Evolutionary conservation across 495 filamentous ascomycete genomes (phyloP).

Genomic region (Elaphomyces granulatus): DNA sequence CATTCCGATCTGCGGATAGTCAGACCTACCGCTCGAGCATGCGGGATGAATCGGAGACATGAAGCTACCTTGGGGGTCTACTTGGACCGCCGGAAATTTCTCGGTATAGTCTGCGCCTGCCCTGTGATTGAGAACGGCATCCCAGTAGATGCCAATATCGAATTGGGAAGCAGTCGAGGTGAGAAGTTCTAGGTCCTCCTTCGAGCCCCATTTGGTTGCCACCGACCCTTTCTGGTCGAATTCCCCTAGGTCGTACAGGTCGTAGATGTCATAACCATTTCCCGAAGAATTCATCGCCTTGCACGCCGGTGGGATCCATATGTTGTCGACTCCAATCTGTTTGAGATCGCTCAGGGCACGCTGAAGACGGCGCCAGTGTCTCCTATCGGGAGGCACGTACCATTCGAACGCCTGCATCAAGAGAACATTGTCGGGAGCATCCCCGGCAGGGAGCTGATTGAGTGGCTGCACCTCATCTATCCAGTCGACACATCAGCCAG

Average conservation of each 20-base stretch:
- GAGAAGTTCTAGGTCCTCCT: constrained; percentile 44
- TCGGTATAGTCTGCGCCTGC: constrained; percentile 52
- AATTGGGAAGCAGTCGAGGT: constrained; percentile 32
- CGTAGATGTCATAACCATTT: constrained; percentile 69
- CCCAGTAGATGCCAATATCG: constrained; percentile 51
- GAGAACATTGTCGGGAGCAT: constrained; percentile 37
- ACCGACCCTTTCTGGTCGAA: constrained; percentile 55
- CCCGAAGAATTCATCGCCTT: constrained; percentile 48
- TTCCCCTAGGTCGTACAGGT: constrained; percentile 63
- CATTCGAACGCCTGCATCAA: constrained; percentile 66
- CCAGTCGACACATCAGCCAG: background rate
- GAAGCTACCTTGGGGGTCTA: constrained; percentile 36
- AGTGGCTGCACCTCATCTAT: constrained; percentile 17
- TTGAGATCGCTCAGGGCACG: constrained; percentile 40
- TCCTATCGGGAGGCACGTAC: constrained; percentile 50
- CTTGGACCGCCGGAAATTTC: constrained; percentile 43
- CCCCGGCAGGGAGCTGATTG: constrained; percentile 22
- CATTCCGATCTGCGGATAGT: constrained; percentile 32
- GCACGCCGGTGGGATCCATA: constrained; percentile 64
- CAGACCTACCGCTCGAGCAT: background rate
- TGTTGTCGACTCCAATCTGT: constrained; percentile 45
- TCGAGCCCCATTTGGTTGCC: constrained; percentile 61
- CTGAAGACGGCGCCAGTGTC: constrained; percentile 49
- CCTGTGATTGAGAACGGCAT: constrained; percentile 68
- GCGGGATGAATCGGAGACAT: background rate